phyloP scores from a whole-genome alignment of 2,329 filamentous ascomycete genomes.

The Trichoderma arundinaceum region DNA sequence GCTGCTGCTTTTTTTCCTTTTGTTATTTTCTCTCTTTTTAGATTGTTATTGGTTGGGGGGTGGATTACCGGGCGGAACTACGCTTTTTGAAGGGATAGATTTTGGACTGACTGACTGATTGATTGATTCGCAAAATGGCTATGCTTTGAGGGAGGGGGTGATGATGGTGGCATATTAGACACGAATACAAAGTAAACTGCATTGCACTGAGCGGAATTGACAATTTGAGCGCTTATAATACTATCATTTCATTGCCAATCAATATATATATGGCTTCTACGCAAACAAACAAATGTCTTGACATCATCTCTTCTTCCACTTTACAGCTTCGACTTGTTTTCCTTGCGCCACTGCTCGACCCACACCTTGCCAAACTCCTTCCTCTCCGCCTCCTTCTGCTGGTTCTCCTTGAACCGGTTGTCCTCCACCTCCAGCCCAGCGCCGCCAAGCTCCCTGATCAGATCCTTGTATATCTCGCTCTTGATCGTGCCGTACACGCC shows the following conservation, averaged over 20 bases:
- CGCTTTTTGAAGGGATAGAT: constrained; percentile 1
- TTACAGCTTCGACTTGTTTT: constrained; percentile 49
- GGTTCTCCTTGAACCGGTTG: constrained; percentile 52
- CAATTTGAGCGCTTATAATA: no score
- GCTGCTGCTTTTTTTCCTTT: neutral
- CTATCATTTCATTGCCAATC: neutral
- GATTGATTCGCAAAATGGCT: neutral
- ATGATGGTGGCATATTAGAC: constrained; percentile 5
- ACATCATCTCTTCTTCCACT: no score
- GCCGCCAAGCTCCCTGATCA: constrained; percentile 62
- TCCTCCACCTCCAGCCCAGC: constrained; percentile 57
- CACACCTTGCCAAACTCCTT: constrained; percentile 54
- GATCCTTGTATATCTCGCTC: constrained; percentile 75
- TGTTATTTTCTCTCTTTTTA: constrained; percentile 10
- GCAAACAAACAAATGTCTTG: no score
- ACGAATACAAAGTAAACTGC: neutral
- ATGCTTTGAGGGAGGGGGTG: no score
- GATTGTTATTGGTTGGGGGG: neutral
- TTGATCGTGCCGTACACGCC: constrained; percentile 75
- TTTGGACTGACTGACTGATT: neutral
- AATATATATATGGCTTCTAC: neutral
- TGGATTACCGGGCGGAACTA: neutral
- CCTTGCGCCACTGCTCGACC: constrained; percentile 55
- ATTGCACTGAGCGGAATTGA: no score
- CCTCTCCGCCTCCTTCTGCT: constrained; percentile 50